Base-by-base conservation (phyloP, 2,329 filamentous ascomycete genomes). In the Colletotrichum plurivorum region DNA sequence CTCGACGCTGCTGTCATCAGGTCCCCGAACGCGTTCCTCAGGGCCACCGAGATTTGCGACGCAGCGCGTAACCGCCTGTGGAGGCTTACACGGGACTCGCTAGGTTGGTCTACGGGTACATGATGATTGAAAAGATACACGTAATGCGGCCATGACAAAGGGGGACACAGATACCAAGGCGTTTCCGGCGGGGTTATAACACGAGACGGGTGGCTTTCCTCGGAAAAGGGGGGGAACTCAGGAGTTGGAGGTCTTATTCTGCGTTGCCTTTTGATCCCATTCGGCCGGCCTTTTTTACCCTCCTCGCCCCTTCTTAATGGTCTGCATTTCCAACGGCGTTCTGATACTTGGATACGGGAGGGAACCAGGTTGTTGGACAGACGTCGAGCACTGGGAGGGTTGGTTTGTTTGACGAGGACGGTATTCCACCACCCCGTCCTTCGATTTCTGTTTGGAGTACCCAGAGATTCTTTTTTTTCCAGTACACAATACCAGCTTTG, bases 21-120 rank as follows among this genome's bases (percentile, higher is more conserved):
- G 31, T 36, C 20, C n/a, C 18, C 22, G 27, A 60, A 31, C 36
- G 27, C 57, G n/a, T 54, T 62, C 8, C n/a, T 27, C 20, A 55
- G 60, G 52, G 60, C 60, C 15, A 55, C 52, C 9, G 60, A 56
- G 41, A 45, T 27, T 6, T 58, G 41, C 20, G 53, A 57, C 45
- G 53, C 52, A 22, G 25, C 54, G 55, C 43, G 49, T 25, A 51
- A 39, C 27, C 62, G 62, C 13, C 45, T 69, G 18, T 69, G 67
- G 67, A 67, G 36, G 45, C 45, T 69, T 2, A 56, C 67, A 20
- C 67, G 63, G 63, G 62, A 69, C 55, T 61, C 67, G 62, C 55
- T 67, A 39, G 51, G 67, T 22, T 69, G 67, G 67, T 66, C 49
- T 43, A 39, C 55, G n/a, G 15, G 56, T 46, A 55, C 56, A 69